Evolutionary conservation across 495 filamentous ascomycete genomes (phyloP).

Genomic region (Tetracladium setigerum): DNA sequence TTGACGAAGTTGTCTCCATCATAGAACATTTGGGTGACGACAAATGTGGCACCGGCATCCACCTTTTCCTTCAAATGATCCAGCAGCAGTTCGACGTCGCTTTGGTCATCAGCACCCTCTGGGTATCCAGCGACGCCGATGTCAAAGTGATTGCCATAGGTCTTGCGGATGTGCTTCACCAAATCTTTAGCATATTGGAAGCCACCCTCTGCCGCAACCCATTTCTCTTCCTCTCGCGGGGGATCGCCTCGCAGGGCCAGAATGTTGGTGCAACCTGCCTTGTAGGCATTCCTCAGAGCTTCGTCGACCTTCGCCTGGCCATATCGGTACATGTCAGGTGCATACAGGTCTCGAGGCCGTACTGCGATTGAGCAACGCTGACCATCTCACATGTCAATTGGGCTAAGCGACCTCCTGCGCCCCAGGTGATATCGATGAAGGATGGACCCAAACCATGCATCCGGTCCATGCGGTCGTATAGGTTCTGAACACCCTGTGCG

Average conservation of each 20-base stretch:
- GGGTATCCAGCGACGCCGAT: conserved; percentile 98
- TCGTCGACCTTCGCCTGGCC: conserved; percentile 82
- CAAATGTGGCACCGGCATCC: conserved; percentile 86
- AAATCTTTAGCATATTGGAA: conserved; percentile 93
- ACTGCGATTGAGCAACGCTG: conserved; percentile 88
- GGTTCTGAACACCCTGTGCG: conserved; percentile 95
- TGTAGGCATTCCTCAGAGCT: conserved; percentile 82
- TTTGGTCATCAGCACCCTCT: conserved; percentile 89
- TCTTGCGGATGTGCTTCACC: conserved; percentile 82
- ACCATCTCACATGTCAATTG: conserved; percentile 98
- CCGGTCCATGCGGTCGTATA: conserved; percentile 98
- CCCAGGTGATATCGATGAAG: conserved; percentile 99
- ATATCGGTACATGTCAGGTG: conserved; percentile 99
- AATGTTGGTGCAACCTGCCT: conserved; percentile 96
- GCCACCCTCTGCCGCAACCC: conserved; percentile 76
- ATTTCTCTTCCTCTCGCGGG: conserved; percentile 88
- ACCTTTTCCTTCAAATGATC: conserved; percentile 97
- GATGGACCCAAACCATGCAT: conserved; percentile 91
- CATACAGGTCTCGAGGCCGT: conserved; percentile 98
- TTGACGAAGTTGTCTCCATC: conserved; percentile 88
- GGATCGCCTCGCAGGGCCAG: conserved; percentile 92
- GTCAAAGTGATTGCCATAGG: conserved; percentile 93
- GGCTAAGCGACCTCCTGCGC: conserved; percentile 84
- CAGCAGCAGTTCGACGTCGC: conserved; percentile 74
- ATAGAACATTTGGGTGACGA: conserved; percentile 99